phyloP scores from a whole-genome alignment of 2,329 filamentous ascomycete species.

The Cytospora piceicola region DNA sequence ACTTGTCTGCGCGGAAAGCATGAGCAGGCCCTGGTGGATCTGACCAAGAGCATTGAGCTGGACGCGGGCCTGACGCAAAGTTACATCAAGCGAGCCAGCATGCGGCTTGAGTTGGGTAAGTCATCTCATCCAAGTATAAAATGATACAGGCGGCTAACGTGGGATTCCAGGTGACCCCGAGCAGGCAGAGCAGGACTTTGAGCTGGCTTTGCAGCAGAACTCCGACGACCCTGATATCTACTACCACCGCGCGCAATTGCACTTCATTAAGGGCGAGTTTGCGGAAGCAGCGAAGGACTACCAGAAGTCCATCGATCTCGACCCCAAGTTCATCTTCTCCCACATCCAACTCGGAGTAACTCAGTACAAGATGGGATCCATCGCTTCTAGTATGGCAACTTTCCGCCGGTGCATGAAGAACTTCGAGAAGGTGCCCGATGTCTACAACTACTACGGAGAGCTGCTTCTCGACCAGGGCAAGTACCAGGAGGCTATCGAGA shows the following conservation, averaged over 20 bases:
- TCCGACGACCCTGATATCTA: slow-evolving; percentile 93
- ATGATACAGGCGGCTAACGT: slow-evolving; percentile 38
- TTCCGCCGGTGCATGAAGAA: slow-evolving; percentile 98
- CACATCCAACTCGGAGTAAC: slow-evolving; percentile 99
- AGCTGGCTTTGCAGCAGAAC: slow-evolving; percentile 82
- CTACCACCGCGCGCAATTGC: slow-evolving; percentile 97
- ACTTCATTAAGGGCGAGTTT: slow-evolving; percentile 96
- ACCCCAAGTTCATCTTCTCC: slow-evolving; percentile 96
- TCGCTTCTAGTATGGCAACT: slow-evolving; percentile 97
- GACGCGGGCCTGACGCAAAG: slow-evolving; percentile 89
- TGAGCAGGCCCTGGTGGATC: slow-evolving; percentile 76
- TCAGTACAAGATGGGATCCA: slow-evolving; percentile 99
- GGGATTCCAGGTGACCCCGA: slow-evolving; percentile 69
- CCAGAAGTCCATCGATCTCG: slow-evolving; percentile 97
- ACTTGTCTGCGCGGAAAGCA: slow-evolving; percentile 90
- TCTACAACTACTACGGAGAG: slow-evolving; percentile 99
- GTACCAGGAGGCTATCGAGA: slow-evolving; percentile 92
- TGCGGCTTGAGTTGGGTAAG: slow-evolving; percentile 90
- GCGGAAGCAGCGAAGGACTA: slow-evolving; percentile 96
- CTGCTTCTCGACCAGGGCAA: slow-evolving; percentile 95
- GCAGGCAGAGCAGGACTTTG: slow-evolving; percentile 87
- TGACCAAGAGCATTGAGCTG: slow-evolving; percentile 91
- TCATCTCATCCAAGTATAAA: background rate
- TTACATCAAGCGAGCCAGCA: slow-evolving; percentile 98
- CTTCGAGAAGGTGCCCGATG: slow-evolving; percentile 93